Conservation (phyloP, 2,329 filamentous ascomycete genomes). For the Aspergillus pseudotamarii region DNA sequence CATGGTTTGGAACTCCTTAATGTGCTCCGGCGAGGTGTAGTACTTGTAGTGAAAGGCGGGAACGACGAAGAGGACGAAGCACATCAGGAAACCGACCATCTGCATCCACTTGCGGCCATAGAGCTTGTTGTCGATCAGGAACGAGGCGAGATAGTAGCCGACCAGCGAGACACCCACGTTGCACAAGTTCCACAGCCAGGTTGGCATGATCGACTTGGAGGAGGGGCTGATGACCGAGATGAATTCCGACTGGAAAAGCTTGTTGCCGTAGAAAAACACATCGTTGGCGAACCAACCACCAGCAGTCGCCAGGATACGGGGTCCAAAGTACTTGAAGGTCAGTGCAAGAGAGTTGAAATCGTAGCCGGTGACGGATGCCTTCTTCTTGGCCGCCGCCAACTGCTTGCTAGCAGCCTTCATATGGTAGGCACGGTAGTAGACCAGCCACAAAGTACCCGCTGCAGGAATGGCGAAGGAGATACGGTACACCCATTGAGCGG, state of each 20-base stretch:
- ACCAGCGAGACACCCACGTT: slow-evolving; percentile 84
- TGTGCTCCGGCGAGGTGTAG: slow-evolving; percentile 71
- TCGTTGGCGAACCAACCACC: slow-evolving; percentile 95
- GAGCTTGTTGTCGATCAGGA: slow-evolving; percentile 93
- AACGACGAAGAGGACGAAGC: slow-evolving; percentile 90
- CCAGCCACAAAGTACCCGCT: slow-evolving; percentile 87
- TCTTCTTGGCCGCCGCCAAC: slow-evolving; percentile 80
- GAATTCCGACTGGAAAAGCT: slow-evolving; percentile 92
- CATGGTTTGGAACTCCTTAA: slow-evolving; percentile 95
- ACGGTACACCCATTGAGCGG: slow-evolving; percentile 88
- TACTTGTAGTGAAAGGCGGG: slow-evolving; percentile 86
- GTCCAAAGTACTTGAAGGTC: slow-evolving; percentile 81
- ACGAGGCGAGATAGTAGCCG: slow-evolving; percentile 87
- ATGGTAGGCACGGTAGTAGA: slow-evolving; percentile 94
- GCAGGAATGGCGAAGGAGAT: slow-evolving; percentile 90
- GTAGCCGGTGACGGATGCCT: slow-evolving; percentile 85
- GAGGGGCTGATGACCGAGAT: slow-evolving; percentile 76
- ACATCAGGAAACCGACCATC: slow-evolving; percentile 88
- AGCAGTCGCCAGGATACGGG: slow-evolving; percentile 82
- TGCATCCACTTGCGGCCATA: slow-evolving; percentile 97
- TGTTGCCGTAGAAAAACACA: slow-evolving; percentile 99
- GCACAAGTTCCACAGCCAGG: slow-evolving; percentile 90
- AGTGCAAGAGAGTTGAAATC: slow-evolving; percentile 79
- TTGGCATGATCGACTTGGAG: slow-evolving; percentile 74
- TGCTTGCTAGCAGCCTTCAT: slow-evolving; percentile 88